These are phyloP conservation scores for Trichomonas tenax DNA, from an alignment of 208 protist genomes.

Conservation along the genomic window DNA sequence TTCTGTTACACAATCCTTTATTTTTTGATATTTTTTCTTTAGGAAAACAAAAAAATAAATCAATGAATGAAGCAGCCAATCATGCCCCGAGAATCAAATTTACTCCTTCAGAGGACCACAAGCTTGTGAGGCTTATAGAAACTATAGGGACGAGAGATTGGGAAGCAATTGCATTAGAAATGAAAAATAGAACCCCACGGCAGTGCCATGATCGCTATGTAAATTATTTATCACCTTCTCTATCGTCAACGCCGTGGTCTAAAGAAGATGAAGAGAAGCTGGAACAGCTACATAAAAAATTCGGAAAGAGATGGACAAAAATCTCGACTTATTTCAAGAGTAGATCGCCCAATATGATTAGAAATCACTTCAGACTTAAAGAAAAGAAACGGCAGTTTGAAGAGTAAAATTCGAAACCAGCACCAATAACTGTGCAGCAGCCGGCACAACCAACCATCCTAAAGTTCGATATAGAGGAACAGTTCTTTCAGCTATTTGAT, in stretches of 20 bases:
- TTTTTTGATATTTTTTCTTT: too few species aligned
- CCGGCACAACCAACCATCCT: too few species aligned
- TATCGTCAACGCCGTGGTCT: not conserved
- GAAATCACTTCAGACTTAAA: constrained; percentile 45
- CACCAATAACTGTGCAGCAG: too few species aligned
- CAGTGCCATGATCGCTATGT: not conserved
- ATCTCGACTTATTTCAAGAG: not conserved
- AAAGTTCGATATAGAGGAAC: too few species aligned
- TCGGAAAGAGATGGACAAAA: not conserved
- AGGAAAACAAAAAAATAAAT: too few species aligned
- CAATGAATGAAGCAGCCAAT: too few species aligned
- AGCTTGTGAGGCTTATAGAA: too few species aligned
- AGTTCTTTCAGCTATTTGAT: too few species aligned
- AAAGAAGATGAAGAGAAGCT: not conserved
- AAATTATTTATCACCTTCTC: not conserved
- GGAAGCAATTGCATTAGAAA: not conserved
- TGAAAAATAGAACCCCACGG: not conserved
- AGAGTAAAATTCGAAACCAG: too few species aligned
- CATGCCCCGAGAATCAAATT: too few species aligned
- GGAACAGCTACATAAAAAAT: not conserved
- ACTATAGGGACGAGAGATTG: not conserved
- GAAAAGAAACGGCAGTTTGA: not conserved
- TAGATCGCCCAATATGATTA: constrained; percentile 43
- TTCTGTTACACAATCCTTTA: too few species aligned
- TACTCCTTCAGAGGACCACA: too few species aligned